These are phyloP conservation scores for Fusarium hainanense DNA, from an alignment of 2,329 filamentous ascomycete species.

Conservation along the genomic window DNA sequence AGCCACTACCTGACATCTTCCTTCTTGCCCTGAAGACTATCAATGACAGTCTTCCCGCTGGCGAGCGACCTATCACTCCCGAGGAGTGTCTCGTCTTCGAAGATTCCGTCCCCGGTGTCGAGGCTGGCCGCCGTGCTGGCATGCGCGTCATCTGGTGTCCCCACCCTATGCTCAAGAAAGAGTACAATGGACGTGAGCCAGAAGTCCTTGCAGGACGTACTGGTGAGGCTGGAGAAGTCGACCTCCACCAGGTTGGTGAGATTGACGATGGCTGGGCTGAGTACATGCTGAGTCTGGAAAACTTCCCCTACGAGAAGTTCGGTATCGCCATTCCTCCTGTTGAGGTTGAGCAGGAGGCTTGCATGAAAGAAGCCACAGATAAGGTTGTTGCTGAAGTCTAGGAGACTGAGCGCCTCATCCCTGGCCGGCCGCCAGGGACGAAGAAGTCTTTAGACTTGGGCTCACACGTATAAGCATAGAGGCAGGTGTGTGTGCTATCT, in stretches of 20 bases:
- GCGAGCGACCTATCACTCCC: slow-evolving; percentile 74
- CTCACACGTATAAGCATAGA: background rate
- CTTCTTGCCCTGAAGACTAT: slow-evolving; percentile 85
- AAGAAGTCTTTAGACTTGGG: slow-evolving; percentile 5
- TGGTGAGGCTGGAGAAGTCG: slow-evolving; percentile 70
- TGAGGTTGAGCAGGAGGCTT: slow-evolving; percentile 56
- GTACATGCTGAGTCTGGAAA: slow-evolving; percentile 61
- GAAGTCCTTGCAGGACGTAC: slow-evolving; percentile 86
- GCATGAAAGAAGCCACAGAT: slow-evolving; percentile 53
- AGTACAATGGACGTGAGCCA: slow-evolving; percentile 80
- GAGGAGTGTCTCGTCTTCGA: slow-evolving; percentile 97
- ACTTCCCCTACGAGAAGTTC: slow-evolving; percentile 69
- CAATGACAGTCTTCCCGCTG: slow-evolving; percentile 75
- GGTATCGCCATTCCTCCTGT: slow-evolving; percentile 62
- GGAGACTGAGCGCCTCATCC: slow-evolving; percentile 18
- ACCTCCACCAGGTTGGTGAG: slow-evolving; percentile 67
- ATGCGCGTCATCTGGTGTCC: slow-evolving; percentile 97
- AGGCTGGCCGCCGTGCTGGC: slow-evolving; percentile 87
- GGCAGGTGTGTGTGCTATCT: background rate
- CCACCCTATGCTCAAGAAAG: slow-evolving; percentile 79
- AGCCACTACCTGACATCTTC: slow-evolving; percentile 96
- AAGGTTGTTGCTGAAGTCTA: slow-evolving; percentile 29
- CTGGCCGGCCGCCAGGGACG: background rate
- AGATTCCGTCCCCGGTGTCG: slow-evolving; percentile 92
- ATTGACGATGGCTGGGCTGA: slow-evolving; percentile 71